Base-by-base conservation (phyloP, 1,284 basidiomycete species). In the Tilletia walkeri region DNA sequence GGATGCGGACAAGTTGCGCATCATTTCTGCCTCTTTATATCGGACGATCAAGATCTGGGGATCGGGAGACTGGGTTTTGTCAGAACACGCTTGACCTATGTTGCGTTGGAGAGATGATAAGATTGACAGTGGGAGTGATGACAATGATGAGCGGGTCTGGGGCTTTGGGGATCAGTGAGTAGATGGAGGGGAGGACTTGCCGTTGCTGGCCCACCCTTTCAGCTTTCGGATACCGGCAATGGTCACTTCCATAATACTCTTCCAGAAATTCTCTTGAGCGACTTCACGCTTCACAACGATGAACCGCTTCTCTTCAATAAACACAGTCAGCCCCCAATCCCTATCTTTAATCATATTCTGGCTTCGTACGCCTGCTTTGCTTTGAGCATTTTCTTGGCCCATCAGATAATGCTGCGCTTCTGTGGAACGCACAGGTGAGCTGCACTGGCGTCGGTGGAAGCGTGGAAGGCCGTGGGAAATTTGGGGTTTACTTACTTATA, bases 81-180 rank as follows among this genome's bases (percentile, higher is more conserved):
- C 90, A 90, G 20, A 89, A 92, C 67, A 99, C 96, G 1, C 87
- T 99, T 4, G 92, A 97, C 93, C 20, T 93, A 93, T 78, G 86
- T 98, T 47, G 90, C 89, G 41, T 87, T 99, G 2, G 92, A n/a
- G 92, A 1, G 95, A 98, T 84, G 95, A 97, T 84, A 95, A 95
- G 86, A 92, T 98, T 71, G 90, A 98, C 5, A 94, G 93, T 39
- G 95, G 95, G 2, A 92, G 92, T 72, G 95, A 97, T 84, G 93
- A 96, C 78, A 88, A 90, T 12, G 89, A 92, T 74, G 85, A 94
- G 14, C 76, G 76, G 50, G 76, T 83, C 20, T 82, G 80, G 78
- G 75, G 74, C 59, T 83, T 83, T 67, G 78, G 72, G 24, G 59
- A 63, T 63, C 59, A 18, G 18, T 63, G 56, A 65, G 24, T 45